Evolutionary conservation across 164 flowering plant genomes (phyloP).

Genomic region (Tetrastigma voinierianum): DNA sequence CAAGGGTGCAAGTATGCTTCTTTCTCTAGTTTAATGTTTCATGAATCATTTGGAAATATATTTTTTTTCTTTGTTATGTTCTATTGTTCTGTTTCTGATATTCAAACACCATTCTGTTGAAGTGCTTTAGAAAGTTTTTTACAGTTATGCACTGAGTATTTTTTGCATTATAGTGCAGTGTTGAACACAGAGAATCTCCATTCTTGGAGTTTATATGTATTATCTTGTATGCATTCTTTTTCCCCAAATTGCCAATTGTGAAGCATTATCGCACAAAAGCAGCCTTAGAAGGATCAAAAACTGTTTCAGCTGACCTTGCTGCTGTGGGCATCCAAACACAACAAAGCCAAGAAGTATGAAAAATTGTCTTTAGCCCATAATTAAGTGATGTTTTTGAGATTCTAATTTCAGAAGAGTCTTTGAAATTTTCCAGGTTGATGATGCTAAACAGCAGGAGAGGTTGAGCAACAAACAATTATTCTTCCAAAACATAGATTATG

Average conservation of each 20-base stretch:
- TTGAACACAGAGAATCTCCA: constrained; percentile 47
- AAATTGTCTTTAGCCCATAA: neutral
- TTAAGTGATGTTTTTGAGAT: neutral
- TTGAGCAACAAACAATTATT: constrained; percentile 45
- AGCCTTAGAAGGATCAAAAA: constrained; percentile 55
- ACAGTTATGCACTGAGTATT: neutral
- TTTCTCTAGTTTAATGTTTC: neutral
- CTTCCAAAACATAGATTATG: constrained; percentile 47
- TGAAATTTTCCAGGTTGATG: constrained; percentile 24
- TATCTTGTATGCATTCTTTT: constrained; percentile 39
- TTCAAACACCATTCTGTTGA: too few species aligned
- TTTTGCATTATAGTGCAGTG: constrained; percentile 25
- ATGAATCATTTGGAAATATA: too few species aligned
- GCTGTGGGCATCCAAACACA: constrained; percentile 52
- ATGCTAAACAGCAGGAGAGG: constrained; percentile 20
- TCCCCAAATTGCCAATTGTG: constrained; percentile 53
- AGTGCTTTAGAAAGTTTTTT: neutral
- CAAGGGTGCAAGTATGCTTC: constrained; percentile 47
- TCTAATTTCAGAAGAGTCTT: neutral
- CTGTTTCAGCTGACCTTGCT: constrained; percentile 54
- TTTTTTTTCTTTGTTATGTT: too few species aligned
- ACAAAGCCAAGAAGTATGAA: constrained; percentile 11
- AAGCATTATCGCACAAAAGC: constrained; percentile 55
- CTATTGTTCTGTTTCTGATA: too few species aligned
- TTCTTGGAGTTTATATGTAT: constrained; percentile 41